phyloP scores from a whole-genome alignment of 345 rosid genomes.

The Firmiana major region DNA sequence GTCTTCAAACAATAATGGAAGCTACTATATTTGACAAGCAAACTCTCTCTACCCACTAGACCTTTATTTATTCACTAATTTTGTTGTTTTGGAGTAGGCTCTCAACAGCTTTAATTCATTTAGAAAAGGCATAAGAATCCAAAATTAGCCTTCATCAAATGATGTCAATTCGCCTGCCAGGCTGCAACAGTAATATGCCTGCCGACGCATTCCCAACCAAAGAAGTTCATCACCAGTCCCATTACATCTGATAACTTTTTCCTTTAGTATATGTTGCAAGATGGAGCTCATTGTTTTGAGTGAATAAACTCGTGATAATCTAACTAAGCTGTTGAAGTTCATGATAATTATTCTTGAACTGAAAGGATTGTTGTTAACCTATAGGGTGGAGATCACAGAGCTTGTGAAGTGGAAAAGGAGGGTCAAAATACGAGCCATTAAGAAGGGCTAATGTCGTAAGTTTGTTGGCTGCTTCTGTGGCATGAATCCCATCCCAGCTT shows the following conservation, averaged over 20 bases:
- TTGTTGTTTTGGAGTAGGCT: neutral
- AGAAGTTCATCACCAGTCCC: neutral
- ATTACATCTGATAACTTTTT: neutral
- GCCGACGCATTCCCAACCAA: neutral
- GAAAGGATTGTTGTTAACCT: conserved; percentile 15
- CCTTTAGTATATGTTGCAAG: neutral
- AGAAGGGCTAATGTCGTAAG: conserved; percentile 45
- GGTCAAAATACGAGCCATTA: conserved; percentile 54
- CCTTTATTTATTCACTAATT: neutral
- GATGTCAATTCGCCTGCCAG: neutral
- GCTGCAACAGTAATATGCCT: neutral
- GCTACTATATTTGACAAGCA: neutral
- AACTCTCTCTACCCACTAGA: no score
- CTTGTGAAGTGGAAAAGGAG: conserved; percentile 51
- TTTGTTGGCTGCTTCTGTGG: conserved; percentile 76
- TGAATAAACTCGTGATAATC: neutral
- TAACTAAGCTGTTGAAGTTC: neutral
- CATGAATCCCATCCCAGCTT: conserved; percentile 85
- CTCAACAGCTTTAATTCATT: neutral
- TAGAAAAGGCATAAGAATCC: neutral
- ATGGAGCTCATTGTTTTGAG: neutral
- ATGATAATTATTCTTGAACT: neutral
- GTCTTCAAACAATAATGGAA: neutral
- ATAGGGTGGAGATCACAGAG: conserved; percentile 44
- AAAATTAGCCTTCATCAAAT: neutral